Evolutionary conservation across 163 green algal genomes (phyloP).

Genomic region (Coccomyxa subellipsoidea): DNA sequence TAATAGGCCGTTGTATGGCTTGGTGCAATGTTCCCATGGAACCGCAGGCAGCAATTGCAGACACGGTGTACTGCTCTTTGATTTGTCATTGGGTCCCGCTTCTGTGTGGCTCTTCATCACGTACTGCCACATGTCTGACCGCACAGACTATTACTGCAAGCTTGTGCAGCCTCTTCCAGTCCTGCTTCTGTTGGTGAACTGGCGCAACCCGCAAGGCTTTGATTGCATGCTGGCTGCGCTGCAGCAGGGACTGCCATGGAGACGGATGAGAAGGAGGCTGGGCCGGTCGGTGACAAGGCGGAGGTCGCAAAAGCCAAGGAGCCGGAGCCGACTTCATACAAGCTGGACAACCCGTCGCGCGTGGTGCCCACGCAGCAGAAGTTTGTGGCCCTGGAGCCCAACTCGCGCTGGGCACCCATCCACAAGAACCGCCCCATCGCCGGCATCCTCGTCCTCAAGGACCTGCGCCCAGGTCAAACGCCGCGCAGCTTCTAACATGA

Average conservation of each 20-base stretch:
- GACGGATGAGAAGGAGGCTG: constrained; percentile 42
- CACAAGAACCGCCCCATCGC: constrained; percentile 27
- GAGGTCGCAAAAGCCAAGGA: constrained; percentile 26
- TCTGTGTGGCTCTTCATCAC: no score
- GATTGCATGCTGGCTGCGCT: background rate
- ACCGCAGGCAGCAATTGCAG: no score
- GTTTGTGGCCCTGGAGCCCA: constrained; percentile 62
- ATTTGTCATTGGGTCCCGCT: no score
- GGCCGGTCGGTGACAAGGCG: constrained; percentile 14
- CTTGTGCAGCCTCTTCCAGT: no score
- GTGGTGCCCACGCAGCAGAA: constrained; percentile 80
- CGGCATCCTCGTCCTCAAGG: constrained; percentile 57
- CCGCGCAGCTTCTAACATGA: no score
- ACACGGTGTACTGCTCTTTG: no score
- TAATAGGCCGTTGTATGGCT: no score
- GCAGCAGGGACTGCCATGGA: constrained; percentile 48
- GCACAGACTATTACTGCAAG: no score
- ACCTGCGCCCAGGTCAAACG: constrained; percentile 35
- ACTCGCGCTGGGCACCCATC: constrained; percentile 58
- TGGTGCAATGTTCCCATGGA: no score
- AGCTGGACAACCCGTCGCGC: constrained; percentile 77
- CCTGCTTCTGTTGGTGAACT: background rate
- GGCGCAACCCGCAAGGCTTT: background rate
- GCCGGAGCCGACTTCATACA: constrained; percentile 37
- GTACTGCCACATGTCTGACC: no score